Conservation (phyloP, 768 basidiomycete species). For the Russula lepida region DNA sequence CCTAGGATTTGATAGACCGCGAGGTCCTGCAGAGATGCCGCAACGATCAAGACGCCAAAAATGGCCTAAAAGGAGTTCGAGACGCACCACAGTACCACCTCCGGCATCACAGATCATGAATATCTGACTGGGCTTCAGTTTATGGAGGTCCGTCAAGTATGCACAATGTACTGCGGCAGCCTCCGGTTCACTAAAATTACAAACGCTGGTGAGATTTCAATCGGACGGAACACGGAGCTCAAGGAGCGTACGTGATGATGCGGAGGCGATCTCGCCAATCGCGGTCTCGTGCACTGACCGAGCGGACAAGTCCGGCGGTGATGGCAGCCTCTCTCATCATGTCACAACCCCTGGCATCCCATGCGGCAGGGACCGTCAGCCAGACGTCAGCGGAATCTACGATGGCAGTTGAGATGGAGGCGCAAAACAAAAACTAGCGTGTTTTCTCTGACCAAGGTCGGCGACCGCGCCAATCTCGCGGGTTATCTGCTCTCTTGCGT, state of each 20-base stretch:
- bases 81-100: slow-evolving; percentile 20
- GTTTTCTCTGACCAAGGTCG: slow-evolving; percentile 55
- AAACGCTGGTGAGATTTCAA: background rate
- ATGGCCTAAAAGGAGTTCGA: background rate
- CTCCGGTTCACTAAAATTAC: slow-evolving; percentile 49
- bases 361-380: slow-evolving; percentile 84
- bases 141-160: slow-evolving; percentile 70
- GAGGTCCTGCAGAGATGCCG: slow-evolving; percentile 31
- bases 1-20: slow-evolving; percentile 62
- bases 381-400: slow-evolving; percentile 77
- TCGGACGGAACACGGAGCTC: slow-evolving; percentile 3
- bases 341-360: slow-evolving; percentile 80
- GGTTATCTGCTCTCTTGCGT: slow-evolving; percentile 81
- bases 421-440: background rate
- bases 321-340: slow-evolving; percentile 84
- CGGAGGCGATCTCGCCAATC: slow-evolving; percentile 73
- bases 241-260: slow-evolving; percentile 59
- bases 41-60: slow-evolving; percentile 1
- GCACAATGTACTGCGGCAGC: slow-evolving; percentile 91
- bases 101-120: slow-evolving; percentile 90
- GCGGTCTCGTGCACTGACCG: slow-evolving; percentile 56
- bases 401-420: background rate
- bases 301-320: slow-evolving; percentile 68
- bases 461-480: slow-evolving; percentile 80
- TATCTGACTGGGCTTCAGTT: slow-evolving; percentile 69